Conservation (phyloP, 2,329 filamentous ascomycete genomes). For the Helicocarpus griseus region DNA sequence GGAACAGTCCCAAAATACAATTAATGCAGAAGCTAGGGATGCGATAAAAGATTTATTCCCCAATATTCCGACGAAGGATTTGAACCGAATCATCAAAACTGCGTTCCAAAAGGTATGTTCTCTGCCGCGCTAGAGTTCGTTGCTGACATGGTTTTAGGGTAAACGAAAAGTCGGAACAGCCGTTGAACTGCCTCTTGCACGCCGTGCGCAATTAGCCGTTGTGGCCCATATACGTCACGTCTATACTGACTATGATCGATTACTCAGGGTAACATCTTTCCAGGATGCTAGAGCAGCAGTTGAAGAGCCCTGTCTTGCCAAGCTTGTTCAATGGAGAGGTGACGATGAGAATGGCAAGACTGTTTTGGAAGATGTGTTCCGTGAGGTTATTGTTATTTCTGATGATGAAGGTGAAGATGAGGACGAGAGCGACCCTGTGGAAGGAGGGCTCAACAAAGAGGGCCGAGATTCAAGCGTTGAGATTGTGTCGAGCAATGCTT, state of each 20-base stretch:
- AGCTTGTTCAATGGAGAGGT: conserved; percentile 53
- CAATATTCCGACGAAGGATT: conserved; percentile 49
- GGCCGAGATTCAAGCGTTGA: conserved; percentile 33
- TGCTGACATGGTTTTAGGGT: conserved; percentile 32
- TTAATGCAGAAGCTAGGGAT: conserved; percentile 48
- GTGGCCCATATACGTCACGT: conserved; percentile 53
- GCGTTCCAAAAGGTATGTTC: conserved; percentile 48
- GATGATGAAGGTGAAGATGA: conserved; percentile 47
- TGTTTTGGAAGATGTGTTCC: conserved; percentile 52
- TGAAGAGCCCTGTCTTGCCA: conserved; percentile 46
- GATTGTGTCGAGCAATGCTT: conserved; percentile 31
- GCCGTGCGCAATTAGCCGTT: conserved; percentile 51
- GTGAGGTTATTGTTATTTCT: conserved; percentile 55
- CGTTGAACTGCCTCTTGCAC: conserved; percentile 43
- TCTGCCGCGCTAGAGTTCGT: conserved; percentile 5
- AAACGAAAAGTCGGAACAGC: conserved; percentile 50
- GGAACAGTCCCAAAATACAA: conserved; percentile 34
- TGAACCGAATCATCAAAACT: conserved; percentile 49
- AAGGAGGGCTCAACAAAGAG: conserved; percentile 11
- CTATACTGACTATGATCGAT: conserved; percentile 53
- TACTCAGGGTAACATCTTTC: conserved; percentile 45
- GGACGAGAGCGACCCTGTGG: conserved; percentile 28
- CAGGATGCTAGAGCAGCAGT: conserved; percentile 46
- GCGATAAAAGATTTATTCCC: conserved; percentile 55
- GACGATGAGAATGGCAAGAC: conserved; percentile 45